These are phyloP conservation scores for Glycine soja DNA, from an alignment of 306 rosid genomes.

Conservation along the genomic window DNA sequence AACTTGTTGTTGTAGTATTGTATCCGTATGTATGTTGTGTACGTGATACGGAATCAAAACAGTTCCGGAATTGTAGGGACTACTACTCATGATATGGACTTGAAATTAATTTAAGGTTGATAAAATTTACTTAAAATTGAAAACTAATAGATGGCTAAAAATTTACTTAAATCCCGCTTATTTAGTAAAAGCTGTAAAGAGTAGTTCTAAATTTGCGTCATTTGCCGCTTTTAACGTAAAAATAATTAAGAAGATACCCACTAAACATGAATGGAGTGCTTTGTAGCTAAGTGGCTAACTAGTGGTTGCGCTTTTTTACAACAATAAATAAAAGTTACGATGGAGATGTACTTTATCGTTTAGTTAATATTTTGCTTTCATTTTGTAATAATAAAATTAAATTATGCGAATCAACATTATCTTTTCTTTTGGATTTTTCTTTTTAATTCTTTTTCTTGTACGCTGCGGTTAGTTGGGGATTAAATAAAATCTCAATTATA, in stretches of 20 bases:
- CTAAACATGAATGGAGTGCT: too few species aligned
- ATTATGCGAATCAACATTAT: not conserved
- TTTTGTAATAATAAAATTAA: not conserved
- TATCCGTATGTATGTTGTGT: constrained; percentile 12
- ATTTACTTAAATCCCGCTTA: too few species aligned
- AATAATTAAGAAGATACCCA: too few species aligned
- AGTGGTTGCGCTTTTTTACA: not conserved
- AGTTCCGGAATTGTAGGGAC: not conserved
- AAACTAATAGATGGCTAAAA: too few species aligned
- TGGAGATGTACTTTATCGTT: not conserved
- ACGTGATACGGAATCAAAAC: constrained; percentile 45
- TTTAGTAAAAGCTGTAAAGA: too few species aligned
- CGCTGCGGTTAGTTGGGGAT: not conserved
- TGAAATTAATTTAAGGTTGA: too few species aligned
- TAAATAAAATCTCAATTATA: constrained; percentile 22
- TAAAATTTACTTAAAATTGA: too few species aligned
- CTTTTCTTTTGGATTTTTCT: constrained; percentile 7
- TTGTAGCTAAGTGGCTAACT: not conserved
- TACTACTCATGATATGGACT: too few species aligned
- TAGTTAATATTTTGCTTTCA: not conserved
- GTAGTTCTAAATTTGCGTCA: too few species aligned
- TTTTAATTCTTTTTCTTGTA: constrained; percentile 11
- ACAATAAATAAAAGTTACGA: not conserved
- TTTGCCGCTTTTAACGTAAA: too few species aligned
- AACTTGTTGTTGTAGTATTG: not conserved